These are phyloP conservation scores for Fusarium nematophilum DNA, from an alignment of 2,329 filamentous ascomycete species.

Conservation along the genomic window DNA sequence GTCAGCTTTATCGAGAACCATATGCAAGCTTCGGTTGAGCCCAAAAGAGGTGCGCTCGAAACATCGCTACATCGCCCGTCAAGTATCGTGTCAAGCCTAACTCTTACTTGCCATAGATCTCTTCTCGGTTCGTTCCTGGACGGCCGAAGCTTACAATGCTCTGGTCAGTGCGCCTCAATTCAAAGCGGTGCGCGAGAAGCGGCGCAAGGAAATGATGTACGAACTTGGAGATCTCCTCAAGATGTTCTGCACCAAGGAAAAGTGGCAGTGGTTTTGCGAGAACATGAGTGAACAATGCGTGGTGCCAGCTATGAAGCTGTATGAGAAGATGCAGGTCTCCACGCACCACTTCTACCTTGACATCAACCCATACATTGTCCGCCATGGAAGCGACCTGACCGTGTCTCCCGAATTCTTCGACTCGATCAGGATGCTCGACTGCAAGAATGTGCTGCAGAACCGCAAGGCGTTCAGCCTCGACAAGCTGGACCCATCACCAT, in stretches of 20 bases:
- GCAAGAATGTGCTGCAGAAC: conserved; percentile 52
- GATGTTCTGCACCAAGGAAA: conserved; percentile 44
- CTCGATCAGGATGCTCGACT: conserved; percentile 48
- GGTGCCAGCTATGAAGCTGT: conserved; percentile 50
- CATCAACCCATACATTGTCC: conserved; percentile 46
- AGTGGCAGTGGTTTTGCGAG: conserved; percentile 36
- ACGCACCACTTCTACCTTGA: conserved; percentile 53
- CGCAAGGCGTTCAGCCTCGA: conserved; percentile 49
- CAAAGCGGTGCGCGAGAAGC: conserved; percentile 34
- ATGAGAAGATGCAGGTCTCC: conserved; percentile 54
- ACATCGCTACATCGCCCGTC: neutral
- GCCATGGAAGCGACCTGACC: conserved; percentile 37
- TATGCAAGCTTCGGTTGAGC: conserved; percentile 50
- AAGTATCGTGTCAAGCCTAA: too few relatives aligned
- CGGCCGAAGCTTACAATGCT: conserved; percentile 52
- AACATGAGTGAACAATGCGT: conserved; percentile 46
- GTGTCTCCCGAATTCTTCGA: conserved; percentile 47
- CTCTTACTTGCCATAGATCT: conserved; percentile 42
- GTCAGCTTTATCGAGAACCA: conserved; percentile 49
- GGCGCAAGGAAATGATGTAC: conserved; percentile 42
- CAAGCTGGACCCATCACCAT: conserved; percentile 48
- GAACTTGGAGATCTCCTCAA: conserved; percentile 45
- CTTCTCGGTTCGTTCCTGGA: conserved; percentile 52
- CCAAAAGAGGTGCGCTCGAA: conserved; percentile 49
- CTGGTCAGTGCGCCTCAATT: conserved; percentile 48